Base-by-base conservation (phyloP, 2,329 filamentous ascomycete genomes). In the Nothomitra cinnamomea region DNA sequence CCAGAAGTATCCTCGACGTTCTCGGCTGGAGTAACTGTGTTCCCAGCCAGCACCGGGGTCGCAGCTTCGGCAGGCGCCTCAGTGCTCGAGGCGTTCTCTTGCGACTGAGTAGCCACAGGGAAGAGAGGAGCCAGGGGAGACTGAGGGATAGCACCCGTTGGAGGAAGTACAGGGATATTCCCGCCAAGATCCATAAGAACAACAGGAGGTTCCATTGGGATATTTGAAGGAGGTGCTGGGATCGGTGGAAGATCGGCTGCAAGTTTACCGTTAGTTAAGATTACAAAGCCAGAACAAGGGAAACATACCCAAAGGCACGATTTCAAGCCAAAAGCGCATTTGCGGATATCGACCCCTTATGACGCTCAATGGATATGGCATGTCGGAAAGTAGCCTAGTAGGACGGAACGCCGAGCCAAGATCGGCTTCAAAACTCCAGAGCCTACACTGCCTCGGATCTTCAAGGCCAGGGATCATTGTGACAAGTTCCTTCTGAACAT, bases 381-480 rank as follows among this genome's bases (percentile, higher is more conserved):
- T 36, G 15, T 47, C 45, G 12, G 13, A 8, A 19, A 49, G 25
- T 24, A 49, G n/a, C 13, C 24, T 24, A n/a, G 25, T 22, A 19
- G 25, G 52, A 19, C 38, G 40, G 22, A 53, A 42, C 41, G n/a
- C 17, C 8, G 41, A 53, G 15, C 24, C 52, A 13, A 24, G 41
- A 17, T 40, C 32, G 21, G 41, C 52, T 42, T 53, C 41, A 22
- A 43, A 53, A 22, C 38, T 28, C 67, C 67, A 70, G 42, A 69
- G 66, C 40, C 65, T 67, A 52, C 67, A 59, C 53, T 69, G 68
- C 24, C 66, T 63, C 17, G 61, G 60, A 50, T 69, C 66, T 57
- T 66, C 55, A 41, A 68, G 57, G 25, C 61, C 60, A 5, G 58
- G 52, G 12, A 67, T 52, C 5, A 61, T 55, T 2, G 57, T 35